Evolutionary conservation across 192 early-diverging fungal species (phyloP), one percentile per base, ranked within the genome.

Genomic region (Spinellus fusiger): DNA sequence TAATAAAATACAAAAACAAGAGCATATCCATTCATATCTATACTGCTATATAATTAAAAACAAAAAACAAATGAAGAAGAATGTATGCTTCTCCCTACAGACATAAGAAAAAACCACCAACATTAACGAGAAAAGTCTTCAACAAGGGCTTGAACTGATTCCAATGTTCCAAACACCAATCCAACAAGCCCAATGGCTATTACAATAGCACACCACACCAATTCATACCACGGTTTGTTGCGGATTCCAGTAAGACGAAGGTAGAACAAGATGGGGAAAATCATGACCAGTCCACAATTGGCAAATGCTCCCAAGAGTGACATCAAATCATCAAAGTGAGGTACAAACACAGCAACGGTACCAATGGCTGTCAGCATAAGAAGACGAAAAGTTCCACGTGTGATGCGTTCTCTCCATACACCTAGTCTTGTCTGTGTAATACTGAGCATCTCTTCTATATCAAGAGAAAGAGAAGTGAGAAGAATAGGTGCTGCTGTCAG

Each of bases 271-370:
- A 92, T 79, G 0, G 92, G 92, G 35, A 94, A 77, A 40, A 93
- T 77, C 61, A 94, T 93, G 68, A 94, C 90, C 23, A 92, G 76
- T 16, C 82, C 73, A 40, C 79, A 85, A 56, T 88, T 92, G 35
- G 86, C 80, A 5, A 92, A 64, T 9, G 90, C 87, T 18, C 91
- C 90, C n/a, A 94, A 54, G 23, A 94, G 74, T 15, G 83, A 82
- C 79, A 93, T 77, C 29, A 92, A 74, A 62, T 89, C 84, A 49
- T 81, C 80, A 80, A 94, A 93, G 77, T 84, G 89, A 10, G 91
- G 89, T 1, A 93, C 78, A 40, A 77, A 71, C 54, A 87, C 70
- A 9, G 90, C 86, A 53, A 87, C 69, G 23, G 72, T 65, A 3
- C 78, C 73, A 31, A 88, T 66, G 9, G 66, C 25, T 49, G 68